A percentile compares a stretch with the other conserved stretches of the same genome.
Conservation (phyloP, 352 stramenopile genomes). For the Discostella stelligera region DNA sequence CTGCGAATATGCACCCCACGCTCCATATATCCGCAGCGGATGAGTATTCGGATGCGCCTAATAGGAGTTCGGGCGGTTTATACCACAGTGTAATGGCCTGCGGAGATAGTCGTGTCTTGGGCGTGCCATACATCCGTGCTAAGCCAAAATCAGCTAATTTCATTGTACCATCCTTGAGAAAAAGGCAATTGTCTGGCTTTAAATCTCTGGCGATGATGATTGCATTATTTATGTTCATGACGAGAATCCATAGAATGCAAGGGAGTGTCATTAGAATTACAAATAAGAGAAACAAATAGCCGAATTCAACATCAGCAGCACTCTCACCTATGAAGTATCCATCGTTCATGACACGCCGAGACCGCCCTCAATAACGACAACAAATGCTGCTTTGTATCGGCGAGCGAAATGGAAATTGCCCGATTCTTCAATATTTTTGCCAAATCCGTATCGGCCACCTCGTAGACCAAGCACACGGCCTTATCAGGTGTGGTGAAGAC, state of each 20-base stretch:
- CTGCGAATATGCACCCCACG: constrained; percentile 96
- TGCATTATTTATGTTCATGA: background rate
- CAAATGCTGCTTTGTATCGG: constrained; percentile 80
- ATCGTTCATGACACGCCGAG: constrained; percentile 77
- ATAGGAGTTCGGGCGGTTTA: constrained; percentile 90
- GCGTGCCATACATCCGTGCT: constrained; percentile 80
- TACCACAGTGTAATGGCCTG: constrained; percentile 94
- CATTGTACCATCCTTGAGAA: constrained; percentile 88
- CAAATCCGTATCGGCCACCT: constrained; percentile 77
- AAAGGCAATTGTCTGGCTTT: constrained; percentile 85
- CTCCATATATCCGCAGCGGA: constrained; percentile 89
- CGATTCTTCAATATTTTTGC: constrained; percentile 83
- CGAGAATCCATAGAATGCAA: too few species aligned
- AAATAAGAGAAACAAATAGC: background rate
- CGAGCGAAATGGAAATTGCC: constrained; percentile 70
- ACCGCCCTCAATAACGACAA: constrained; percentile 67
- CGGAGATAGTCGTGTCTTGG: constrained; percentile 72
- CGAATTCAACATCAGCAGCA: background rate
- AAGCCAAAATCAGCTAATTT: constrained; percentile 87
- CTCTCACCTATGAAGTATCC: constrained; percentile 67
- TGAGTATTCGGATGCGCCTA: constrained; percentile 88
- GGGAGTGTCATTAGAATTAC: background rate
- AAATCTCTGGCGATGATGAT: constrained; percentile 56
- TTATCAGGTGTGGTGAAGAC: constrained; percentile 72
- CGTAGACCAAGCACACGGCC: constrained; percentile 76